Percentiles rank a stretch among this genome's conserved stretches.
phyloP scores from a whole-genome alignment of 805 yeast species.

The Yarrowia sp. region DNA sequence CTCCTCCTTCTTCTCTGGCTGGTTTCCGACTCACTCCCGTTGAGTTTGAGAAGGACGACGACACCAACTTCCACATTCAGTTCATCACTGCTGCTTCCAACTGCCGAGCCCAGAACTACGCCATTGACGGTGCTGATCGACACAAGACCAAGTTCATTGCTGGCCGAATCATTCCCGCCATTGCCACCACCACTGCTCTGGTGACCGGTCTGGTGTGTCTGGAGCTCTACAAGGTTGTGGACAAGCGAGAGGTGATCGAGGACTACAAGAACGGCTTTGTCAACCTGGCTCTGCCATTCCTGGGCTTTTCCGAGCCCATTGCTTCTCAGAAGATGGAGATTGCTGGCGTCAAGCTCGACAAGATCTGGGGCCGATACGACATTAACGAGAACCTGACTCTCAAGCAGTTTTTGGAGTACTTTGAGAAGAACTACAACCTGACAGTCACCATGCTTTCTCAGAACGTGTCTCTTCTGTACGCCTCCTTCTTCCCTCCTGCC shows the following conservation, averaged over 20 bases:
- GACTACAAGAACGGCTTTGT: constrained; percentile 89
- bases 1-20: constrained; percentile 82
- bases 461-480: constrained; percentile 85
- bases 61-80: constrained; percentile 92
- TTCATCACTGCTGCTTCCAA: constrained; percentile 95
- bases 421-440: constrained; percentile 77
- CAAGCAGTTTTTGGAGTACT: constrained; percentile 66
- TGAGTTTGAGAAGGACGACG: constrained; percentile 98
- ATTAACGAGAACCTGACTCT: constrained; percentile 62
- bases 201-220: constrained; percentile 93
- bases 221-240: constrained; percentile 87
- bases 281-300: constrained; percentile 89
- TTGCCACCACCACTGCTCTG: constrained; percentile 97
- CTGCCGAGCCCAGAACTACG: constrained; percentile 88
- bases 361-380: constrained; percentile 94
- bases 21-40: constrained; percentile 86
- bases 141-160: constrained; percentile 95
- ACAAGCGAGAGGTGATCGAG: constrained; percentile 66
- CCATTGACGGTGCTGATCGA: constrained; percentile 82
- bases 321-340: constrained; percentile 79
- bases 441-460: constrained; percentile 88
- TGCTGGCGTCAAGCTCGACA: constrained; percentile 67
- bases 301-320: constrained; percentile 95
- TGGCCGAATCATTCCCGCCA: constrained; percentile 97
- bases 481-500: constrained; percentile 89